A percentile compares a stretch with the other conserved stretches of the same genome.
Evolutionary conservation across 2,329 filamentous ascomycete genomes (phyloP).

Genomic region (Amauroascus verrucosus): DNA sequence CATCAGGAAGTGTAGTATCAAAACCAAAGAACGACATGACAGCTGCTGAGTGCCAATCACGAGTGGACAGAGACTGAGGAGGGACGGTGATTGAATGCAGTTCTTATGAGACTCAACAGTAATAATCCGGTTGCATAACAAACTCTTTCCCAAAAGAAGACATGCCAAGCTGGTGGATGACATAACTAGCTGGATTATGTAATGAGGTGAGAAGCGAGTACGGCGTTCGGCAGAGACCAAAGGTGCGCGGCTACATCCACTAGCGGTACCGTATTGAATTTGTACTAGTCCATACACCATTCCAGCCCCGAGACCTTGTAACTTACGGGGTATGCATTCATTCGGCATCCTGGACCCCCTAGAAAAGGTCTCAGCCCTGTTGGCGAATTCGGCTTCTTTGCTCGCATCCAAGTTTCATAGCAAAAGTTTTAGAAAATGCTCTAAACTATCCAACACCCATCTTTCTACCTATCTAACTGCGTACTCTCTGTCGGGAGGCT

Average conservation of each 20-base stretch:
- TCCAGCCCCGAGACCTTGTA: no score
- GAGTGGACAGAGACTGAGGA: background rate
- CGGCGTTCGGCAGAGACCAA: no score
- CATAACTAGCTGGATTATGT: background rate
- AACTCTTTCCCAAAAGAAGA: slow-evolving; percentile 8
- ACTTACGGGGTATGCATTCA: no score
- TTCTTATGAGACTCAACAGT: background rate
- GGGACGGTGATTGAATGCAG: background rate
- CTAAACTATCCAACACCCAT: background rate
- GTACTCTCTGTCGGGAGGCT: background rate
- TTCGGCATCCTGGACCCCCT: no score
- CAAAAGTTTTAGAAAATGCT: background rate
- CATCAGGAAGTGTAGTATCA: slow-evolving; percentile 56
- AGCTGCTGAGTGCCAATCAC: slow-evolving; percentile 11
- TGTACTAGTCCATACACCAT: no score
- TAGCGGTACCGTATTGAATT: no score
- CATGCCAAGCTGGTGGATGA: background rate
- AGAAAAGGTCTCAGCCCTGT: background rate
- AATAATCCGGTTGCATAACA: background rate
- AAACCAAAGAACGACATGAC: slow-evolving; percentile 90
- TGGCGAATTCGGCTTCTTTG: background rate
- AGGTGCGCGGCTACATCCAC: no score
- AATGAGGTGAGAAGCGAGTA: background rate
- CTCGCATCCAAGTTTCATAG: background rate
- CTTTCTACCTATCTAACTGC: background rate